Evolutionary conservation across 148 eudicot species (phyloP), one percentile per base, ranked within the genome.

Genomic region (Amaranthus palmeri): DNA sequence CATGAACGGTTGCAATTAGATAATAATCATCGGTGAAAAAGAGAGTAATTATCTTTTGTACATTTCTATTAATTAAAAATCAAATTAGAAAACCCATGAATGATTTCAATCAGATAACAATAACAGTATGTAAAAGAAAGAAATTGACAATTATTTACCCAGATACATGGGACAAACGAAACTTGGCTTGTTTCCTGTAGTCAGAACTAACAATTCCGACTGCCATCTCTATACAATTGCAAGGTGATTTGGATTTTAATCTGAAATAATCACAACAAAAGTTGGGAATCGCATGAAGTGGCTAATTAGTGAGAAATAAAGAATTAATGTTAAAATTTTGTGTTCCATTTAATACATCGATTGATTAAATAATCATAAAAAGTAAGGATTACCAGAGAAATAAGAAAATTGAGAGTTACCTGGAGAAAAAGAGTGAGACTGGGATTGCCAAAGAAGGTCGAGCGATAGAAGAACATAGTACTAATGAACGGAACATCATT

Each of bases 121-220:
- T 52, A 56, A 50, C 4, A 50, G 4, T 13, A 41, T 0, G 4
- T n/a, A 45, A 44, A 10, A 54, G 48, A 49, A 55, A 53, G 12
- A 25, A 13, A 59, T 51, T 10, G 13, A 73, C 40, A 59, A 53
- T 44, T 10, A 62, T 5, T 54, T 83, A 90, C 96, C 96, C 91
- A 47, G 88, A 78, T 41, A 92, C 88, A 76, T 87, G 82, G 74
- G 86, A 84, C 36, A 88, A 72, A 45, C 93, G 83, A 74, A 75
- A 75, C 54, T 60, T 81, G 53, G 90, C 84, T 42, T 52, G 72
- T 66, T 44, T 70, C 11, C 6, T 51, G 45, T 17, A 25, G 10
- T 65, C 74, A 15, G 68, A 70, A 11, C 59, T 17, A 13, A 54
- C 68, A 66, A 17, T 54, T 13, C 36, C 56, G 69, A 48, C 47